These are phyloP conservation scores for Rhododendron williamsianum DNA, from an alignment of 148 eudicot species.

Conservation along the genomic window DNA sequence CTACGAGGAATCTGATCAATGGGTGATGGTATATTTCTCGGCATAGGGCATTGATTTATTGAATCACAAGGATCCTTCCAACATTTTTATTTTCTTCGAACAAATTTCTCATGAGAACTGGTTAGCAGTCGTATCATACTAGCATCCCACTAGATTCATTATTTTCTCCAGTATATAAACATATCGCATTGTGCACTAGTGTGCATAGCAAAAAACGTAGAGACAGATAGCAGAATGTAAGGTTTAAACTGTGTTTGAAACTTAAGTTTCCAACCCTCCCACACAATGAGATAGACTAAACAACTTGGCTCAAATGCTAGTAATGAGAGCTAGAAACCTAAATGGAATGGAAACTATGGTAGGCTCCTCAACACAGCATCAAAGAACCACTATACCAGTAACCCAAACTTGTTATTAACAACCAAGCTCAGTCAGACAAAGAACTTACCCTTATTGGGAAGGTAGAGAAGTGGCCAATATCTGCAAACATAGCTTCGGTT, in stretches of 20 bases:
- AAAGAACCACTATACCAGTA: neutral
- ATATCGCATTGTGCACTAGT: neutral
- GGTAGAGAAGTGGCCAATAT: conserved; percentile 88
- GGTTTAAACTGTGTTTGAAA: neutral
- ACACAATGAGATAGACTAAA: neutral
- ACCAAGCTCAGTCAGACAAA: neutral
- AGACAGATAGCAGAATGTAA: neutral
- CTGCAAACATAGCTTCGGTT: conserved; percentile 97
- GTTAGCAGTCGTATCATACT: neutral
- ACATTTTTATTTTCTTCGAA: neutral
- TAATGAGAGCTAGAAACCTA: neutral
- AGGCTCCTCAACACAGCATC: neutral
- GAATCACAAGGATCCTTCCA: neutral
- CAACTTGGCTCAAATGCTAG: neutral
- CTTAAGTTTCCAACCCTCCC: neutral
- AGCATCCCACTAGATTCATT: neutral
- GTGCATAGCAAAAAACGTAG: neutral
- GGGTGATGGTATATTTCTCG: neutral
- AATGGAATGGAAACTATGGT: neutral
- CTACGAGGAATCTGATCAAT: neutral
- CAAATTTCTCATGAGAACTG: neutral
- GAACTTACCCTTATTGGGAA: conserved; percentile 63
- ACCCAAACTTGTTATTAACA: neutral
- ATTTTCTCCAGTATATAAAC: neutral
- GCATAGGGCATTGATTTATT: neutral